Evolutionary conservation across 2,329 filamentous ascomycete genomes (phyloP).

Genomic region (Beauveria scarabaeidicola): DNA sequence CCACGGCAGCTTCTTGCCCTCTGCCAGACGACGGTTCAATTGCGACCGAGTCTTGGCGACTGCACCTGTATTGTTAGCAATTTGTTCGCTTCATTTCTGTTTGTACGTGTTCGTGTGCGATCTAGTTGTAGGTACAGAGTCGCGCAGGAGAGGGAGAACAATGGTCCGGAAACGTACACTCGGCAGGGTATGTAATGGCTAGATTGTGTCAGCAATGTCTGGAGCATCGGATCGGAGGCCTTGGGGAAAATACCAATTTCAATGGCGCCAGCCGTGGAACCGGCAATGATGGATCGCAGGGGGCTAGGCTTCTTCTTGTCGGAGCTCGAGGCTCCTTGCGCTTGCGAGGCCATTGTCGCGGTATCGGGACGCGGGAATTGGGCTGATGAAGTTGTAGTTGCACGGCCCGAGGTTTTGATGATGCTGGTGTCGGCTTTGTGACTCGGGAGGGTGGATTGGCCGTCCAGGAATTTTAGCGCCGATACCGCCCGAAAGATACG

Average conservation of each 20-base stretch:
- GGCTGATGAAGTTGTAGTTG: background rate
- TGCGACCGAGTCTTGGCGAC: constrained; percentile 93
- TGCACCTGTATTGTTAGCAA: constrained; percentile 24
- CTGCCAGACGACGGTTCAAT: constrained; percentile 75
- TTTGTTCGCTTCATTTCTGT: background rate
- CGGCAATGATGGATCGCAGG: constrained; percentile 82
- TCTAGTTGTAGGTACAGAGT: too few species aligned
- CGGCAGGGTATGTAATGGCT: constrained; percentile 87
- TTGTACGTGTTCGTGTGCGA: too few species aligned
- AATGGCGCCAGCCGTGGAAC: constrained; percentile 85
- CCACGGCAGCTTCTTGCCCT: constrained; percentile 84
- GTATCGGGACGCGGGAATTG: background rate
- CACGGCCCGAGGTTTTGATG: background rate
- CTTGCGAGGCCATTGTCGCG: constrained; percentile 9
- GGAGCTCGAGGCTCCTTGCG: constrained; percentile 8
- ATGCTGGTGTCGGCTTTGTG: constrained; percentile 4
- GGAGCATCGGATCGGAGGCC: background rate
- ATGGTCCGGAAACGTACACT: constrained; percentile 53
- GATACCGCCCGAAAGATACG: constrained; percentile 2
- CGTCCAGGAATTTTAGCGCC: constrained; percentile 2
- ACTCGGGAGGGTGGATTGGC: background rate
- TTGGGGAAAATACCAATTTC: constrained; percentile 67
- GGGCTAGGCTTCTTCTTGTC: constrained; percentile 56
- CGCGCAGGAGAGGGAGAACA: background rate
- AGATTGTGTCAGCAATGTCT: background rate